Conservation (phyloP, 140 eudicot genomes). For the Bidens hawaiensis region DNA sequence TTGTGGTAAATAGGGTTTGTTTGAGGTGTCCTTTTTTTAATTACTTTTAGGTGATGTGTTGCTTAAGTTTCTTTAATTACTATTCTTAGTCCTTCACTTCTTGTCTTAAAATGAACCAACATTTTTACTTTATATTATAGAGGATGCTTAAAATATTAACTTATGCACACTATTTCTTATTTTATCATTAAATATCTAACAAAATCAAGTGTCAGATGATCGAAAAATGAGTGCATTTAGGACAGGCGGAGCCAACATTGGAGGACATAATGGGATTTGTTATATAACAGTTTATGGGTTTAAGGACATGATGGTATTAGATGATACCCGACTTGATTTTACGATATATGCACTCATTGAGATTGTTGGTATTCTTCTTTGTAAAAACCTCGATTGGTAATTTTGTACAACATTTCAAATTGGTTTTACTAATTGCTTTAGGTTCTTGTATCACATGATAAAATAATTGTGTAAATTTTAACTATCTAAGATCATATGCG, state of each 20-base stretch:
- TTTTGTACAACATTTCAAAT: neutral
- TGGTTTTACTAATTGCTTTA: neutral
- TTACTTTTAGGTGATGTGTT: conserved; percentile 17
- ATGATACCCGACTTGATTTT: neutral
- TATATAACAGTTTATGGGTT: neutral
- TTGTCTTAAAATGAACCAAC: conserved; percentile 1
- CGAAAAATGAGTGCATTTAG: neutral
- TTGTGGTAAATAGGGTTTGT: conserved; percentile 23
- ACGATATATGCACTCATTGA: neutral
- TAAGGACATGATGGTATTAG: neutral
- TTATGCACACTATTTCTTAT: neutral
- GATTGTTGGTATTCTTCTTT: too few relatives aligned
- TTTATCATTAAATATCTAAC: neutral
- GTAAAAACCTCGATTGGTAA: neutral
- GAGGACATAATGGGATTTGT: neutral
- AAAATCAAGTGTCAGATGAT: neutral
- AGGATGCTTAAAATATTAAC: too few relatives aligned
- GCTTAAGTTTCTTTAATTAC: conserved; percentile 13
- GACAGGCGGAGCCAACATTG: too few relatives aligned
- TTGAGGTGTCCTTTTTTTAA: neutral
- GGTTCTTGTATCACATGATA: neutral
- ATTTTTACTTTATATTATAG: too few relatives aligned
- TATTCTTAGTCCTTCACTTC: neutral
- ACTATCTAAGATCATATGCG: neutral
- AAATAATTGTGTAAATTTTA: neutral